phyloP scores from a whole-genome alignment of 2,329 filamentous ascomycete genomes.

The Penicillium frequentans region DNA sequence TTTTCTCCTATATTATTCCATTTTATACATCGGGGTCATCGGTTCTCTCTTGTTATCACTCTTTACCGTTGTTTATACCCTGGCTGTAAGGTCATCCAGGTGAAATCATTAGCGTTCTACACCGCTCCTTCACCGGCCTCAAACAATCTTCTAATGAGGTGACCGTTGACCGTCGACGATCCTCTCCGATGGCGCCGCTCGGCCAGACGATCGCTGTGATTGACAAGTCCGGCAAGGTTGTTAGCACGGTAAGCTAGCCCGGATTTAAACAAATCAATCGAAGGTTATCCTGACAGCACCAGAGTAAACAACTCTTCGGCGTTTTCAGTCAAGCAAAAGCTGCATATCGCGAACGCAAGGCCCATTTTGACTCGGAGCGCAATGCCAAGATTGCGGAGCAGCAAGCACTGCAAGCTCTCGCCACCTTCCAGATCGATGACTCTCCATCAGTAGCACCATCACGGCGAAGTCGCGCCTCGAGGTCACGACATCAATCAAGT shows the following conservation, averaged over 20 bases:
- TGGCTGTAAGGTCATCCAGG: background rate
- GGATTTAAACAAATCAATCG: slow-evolving; percentile 21
- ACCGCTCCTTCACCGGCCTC: slow-evolving; percentile 11
- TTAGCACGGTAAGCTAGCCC: slow-evolving; percentile 69
- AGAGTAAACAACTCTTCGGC: slow-evolving; percentile 87
- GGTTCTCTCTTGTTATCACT: background rate
- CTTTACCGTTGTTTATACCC: background rate
- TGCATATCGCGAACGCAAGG: slow-evolving; percentile 85
- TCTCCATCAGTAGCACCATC: slow-evolving; percentile 45
- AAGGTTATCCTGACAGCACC: slow-evolving; percentile 10
- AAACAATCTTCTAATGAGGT: slow-evolving; percentile 12
- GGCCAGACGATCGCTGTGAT: slow-evolving; percentile 82
- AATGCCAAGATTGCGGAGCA: slow-evolving; percentile 59
- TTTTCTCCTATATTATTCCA: background rate
- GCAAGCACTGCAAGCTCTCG: slow-evolving; percentile 59
- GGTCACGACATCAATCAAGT: slow-evolving; percentile 31
- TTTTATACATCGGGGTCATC: background rate
- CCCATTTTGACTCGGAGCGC: slow-evolving; percentile 71
- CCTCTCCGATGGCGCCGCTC: slow-evolving; percentile 29
- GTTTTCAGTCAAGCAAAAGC: slow-evolving; percentile 91
- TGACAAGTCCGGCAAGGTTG: slow-evolving; percentile 87
- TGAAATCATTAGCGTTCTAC: slow-evolving; percentile 1
- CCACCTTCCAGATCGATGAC: slow-evolving; percentile 52
- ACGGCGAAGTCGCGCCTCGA: slow-evolving; percentile 38
- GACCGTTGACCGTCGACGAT: slow-evolving; percentile 12